Percentiles rank a stretch among this genome's conserved stretches.
Conservation (phyloP, 75 land plant species). For the Pinus taeda region DNA sequence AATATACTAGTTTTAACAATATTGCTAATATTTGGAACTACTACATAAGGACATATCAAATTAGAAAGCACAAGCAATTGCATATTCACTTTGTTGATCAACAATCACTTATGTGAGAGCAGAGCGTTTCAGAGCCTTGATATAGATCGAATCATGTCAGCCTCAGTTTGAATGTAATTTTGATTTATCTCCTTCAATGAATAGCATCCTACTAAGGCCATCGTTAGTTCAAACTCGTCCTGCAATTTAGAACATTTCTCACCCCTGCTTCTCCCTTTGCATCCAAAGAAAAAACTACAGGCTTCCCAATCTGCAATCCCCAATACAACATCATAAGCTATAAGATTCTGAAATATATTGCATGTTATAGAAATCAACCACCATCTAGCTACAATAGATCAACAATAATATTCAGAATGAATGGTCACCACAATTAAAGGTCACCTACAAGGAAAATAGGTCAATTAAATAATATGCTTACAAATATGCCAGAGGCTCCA, state of each 20-base stretch:
- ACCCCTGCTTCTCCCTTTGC: slow-evolving; percentile 96
- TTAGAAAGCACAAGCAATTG: no score
- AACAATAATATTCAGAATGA: neutral
- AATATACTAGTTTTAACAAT: no score
- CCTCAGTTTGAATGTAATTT: slow-evolving; percentile 60
- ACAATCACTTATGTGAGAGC: neutral
- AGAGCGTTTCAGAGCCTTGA: slow-evolving; percentile 32
- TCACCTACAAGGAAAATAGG: neutral
- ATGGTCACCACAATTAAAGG: neutral
- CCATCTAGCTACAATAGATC: neutral
- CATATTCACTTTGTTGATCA: no score
- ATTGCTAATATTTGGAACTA: no score
- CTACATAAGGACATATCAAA: no score
- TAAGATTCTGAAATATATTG: neutral
- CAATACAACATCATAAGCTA: neutral
- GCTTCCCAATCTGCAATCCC: slow-evolving; percentile 83
- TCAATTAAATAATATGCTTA: neutral
- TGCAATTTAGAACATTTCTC: slow-evolving; percentile 77
- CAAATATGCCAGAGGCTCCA: neutral
- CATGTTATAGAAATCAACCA: neutral
- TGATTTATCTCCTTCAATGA: slow-evolving; percentile 88
- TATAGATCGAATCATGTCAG: slow-evolving; percentile 31
- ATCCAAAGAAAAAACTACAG: slow-evolving; percentile 81
- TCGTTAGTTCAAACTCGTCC: slow-evolving; percentile 91
- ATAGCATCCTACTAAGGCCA: slow-evolving; percentile 88